Conservation (phyloP, 1,284 basidiomycete genomes). For the Cryptococcus sp. region DNA sequence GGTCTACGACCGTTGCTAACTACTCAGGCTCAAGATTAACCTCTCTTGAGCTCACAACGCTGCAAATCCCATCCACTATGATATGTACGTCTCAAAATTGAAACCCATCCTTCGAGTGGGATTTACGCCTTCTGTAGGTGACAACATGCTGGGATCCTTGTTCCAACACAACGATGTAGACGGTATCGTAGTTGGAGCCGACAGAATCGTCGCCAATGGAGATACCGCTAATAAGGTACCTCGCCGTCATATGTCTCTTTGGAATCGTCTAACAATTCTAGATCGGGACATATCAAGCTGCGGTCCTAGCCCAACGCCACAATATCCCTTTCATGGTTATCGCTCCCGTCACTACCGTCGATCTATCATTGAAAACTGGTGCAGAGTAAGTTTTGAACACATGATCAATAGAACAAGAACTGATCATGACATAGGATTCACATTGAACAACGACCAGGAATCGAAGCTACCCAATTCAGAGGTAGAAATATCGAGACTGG, state of each 20-base stretch:
- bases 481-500: conserved; percentile 52
- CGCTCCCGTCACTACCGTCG: conserved; percentile 82
- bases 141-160: conserved; percentile 88
- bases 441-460: conserved; percentile 78
- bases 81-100: conserved; percentile 52
- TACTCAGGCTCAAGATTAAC: conserved; percentile 62
- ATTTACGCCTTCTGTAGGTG: conserved; percentile 48
- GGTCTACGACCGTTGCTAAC: background rate
- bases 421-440: conserved; percentile 60
- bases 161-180: conserved; percentile 82
- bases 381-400: conserved; percentile 54
- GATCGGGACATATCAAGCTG: conserved; percentile 88
- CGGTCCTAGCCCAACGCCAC: conserved; percentile 77
- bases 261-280: conserved; percentile 34
- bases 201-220: conserved; percentile 80
- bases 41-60: conserved; percentile 74
- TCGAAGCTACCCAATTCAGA: conserved; percentile 81
- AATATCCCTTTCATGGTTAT: conserved; percentile 83
- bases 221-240: conserved; percentile 87
- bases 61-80: conserved; percentile 81
- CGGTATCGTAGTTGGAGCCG: conserved; percentile 79
- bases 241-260: background rate
- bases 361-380: conserved; percentile 70
- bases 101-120: background rate
- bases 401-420: too few species aligned